phyloP scores from a whole-genome alignment of 2,329 filamentous ascomycete genomes.

The Exophiala sp. region DNA sequence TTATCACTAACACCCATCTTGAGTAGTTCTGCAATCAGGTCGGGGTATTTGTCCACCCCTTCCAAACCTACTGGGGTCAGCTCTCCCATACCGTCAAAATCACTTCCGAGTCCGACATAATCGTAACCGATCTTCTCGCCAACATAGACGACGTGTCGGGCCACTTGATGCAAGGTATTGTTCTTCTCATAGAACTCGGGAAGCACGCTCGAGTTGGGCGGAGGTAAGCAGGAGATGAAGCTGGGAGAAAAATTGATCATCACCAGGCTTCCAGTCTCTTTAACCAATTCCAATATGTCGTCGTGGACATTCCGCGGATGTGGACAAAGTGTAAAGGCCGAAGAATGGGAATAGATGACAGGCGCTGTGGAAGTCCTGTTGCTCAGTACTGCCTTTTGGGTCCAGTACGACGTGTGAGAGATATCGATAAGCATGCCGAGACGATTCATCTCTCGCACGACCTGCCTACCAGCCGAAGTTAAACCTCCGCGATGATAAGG shows the following conservation, averaged over 20 bases:
- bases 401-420: constrained; percentile 72
- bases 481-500: constrained; percentile 58
- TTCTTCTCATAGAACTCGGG: constrained; percentile 66
- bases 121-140: constrained; percentile 80
- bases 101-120: constrained; percentile 81
- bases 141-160: constrained; percentile 76
- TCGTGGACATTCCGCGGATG: constrained; percentile 91
- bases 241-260: constrained; percentile 88
- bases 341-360: constrained; percentile 86
- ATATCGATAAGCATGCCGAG: constrained; percentile 93
- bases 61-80: constrained; percentile 69
- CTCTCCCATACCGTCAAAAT: constrained; percentile 68
- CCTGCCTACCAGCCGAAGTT: constrained; percentile 62
- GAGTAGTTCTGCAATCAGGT: constrained; percentile 71
- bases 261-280: constrained; percentile 68
- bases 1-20: constrained; percentile 68
- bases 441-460: constrained; percentile 88
- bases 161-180: constrained; percentile 72
- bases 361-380: constrained; percentile 55
- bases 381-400: constrained; percentile 76
- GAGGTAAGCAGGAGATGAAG: constrained; percentile 72
- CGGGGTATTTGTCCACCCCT: constrained; percentile 79
- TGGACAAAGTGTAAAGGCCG: constrained; percentile 73
- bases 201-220: constrained; percentile 59
- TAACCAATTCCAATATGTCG: constrained; percentile 73